Evolutionary conservation across 129 eudicot genomes (phyloP).

Genomic region (Helichrysum umbraculigerum): DNA sequence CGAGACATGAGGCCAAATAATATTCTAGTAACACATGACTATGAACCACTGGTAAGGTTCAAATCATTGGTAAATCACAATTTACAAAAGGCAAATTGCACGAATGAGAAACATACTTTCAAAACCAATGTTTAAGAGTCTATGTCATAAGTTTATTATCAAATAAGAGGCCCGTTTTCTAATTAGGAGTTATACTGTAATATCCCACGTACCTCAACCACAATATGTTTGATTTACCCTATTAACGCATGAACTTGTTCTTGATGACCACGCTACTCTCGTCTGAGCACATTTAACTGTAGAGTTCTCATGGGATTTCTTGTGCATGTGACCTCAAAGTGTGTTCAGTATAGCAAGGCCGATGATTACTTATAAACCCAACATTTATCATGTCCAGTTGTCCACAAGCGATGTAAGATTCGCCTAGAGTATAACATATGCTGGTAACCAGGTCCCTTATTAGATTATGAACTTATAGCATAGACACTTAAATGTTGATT

Average conservation of each 20-base stretch:
- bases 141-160: not conserved
- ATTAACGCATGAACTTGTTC: too few species aligned
- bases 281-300: too few species aligned
- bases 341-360: too few species aligned
- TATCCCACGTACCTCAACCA: too few species aligned
- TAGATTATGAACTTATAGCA: not conserved
- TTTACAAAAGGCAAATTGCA: not conserved
- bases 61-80: not conserved
- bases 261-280: too few species aligned
- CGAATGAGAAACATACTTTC: not conserved
- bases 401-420: not conserved
- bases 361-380: not conserved
- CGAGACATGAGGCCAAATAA: constrained; percentile 75
- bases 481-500: not conserved
- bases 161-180: not conserved
- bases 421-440: not conserved
- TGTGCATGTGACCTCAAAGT: too few species aligned
- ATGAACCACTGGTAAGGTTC: constrained; percentile 54
- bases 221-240: too few species aligned
- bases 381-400: not conserved
- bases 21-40: constrained; percentile 78
- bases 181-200: not conserved
- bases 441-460: not conserved
- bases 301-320: too few species aligned
- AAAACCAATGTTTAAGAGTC: not conserved